Evolutionary conservation across 176 grass and related monocot genomes (phyloP), one percentile per base, ranked within the genome.

Genomic region (Themeda triandra): DNA sequence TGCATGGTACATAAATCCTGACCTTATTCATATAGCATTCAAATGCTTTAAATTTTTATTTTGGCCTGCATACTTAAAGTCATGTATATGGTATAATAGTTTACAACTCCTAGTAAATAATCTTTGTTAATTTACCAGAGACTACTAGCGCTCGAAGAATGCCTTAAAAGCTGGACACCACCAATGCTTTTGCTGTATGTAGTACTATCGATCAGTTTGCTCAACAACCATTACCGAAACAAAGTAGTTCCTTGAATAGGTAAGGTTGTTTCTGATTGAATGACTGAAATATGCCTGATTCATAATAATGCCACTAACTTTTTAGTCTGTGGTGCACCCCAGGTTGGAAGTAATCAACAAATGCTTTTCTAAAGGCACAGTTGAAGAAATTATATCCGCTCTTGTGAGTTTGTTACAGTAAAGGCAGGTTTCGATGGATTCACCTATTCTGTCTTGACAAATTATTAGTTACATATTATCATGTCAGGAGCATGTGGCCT

Each of bases 221-320:
- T 59, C 54, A 24, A 24, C 54, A 59, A 0, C 54, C 21, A 59
- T 59, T 23, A n/a, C 23, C 25, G n/a, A 60, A 60, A 25, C 3
- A 24, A 12, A 60, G 23, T 0, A 23, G 19, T 23, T 56, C 19
- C 19, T 56, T 56, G 19, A 92, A 90, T 75, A 93, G 85, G 91
- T 95, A 77, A 78, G 31, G 3, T 2, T 71, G 30, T 70, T 62
- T 18, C 29, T 35, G 21, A 36, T 36, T 51, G 18, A 49, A 49
- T 24, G 24, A 67, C 35, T 56, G 42, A 70, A 46, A 32, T 44
- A 36, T 80, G 10, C 14, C 24, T 32, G 23, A 86, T 78, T 32
- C 6, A 64, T 8, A 19, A 53, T 53, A 6, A 2, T 33, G 32
- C 19, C 18, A 19, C 6, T 53, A 8, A 8, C 5, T 53, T 53